A percentile compares a stretch with the other conserved stretches of the same genome.
Evolutionary conservation across 192 early-diverging fungal genomes (phyloP).

Genomic region (Spinellus fusiger): DNA sequence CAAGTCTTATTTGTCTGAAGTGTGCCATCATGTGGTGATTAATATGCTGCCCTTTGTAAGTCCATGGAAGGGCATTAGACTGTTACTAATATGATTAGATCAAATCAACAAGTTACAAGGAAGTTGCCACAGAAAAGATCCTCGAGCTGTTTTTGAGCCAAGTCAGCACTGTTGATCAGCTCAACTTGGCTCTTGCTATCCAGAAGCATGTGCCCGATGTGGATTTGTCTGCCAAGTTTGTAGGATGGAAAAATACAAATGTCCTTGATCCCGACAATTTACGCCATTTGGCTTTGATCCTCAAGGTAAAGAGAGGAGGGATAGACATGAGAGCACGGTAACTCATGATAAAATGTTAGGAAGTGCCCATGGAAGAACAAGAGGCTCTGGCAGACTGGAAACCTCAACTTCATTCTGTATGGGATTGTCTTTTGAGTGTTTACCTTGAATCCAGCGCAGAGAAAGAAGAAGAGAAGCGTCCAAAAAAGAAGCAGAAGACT

Average conservation of each 20-base stretch:
- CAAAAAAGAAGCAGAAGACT: conserved; percentile 16
- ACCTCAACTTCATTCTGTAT: conserved; percentile 79
- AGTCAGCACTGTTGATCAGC: conserved; percentile 47
- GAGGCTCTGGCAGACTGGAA: conserved; percentile 51
- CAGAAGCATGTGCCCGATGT: conserved; percentile 28
- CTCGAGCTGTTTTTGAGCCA: conserved; percentile 32
- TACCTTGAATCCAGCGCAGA: conserved; percentile 36
- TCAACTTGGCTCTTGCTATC: conserved; percentile 45
- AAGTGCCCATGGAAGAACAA: conserved; percentile 30
- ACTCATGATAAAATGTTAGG: not conserved
- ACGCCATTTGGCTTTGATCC: conserved; percentile 18
- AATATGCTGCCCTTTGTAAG: conserved; percentile 48
- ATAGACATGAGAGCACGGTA: not conserved
- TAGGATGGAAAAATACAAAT: conserved; percentile 26
- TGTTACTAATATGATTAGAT: not conserved
- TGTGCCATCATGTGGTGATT: conserved; percentile 67
- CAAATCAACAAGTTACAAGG: conserved; percentile 15
- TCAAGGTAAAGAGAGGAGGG: conserved; percentile 18
- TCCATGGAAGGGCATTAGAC: not conserved
- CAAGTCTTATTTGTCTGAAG: conserved; percentile 80
- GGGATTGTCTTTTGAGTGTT: conserved; percentile 62
- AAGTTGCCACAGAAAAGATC: conserved; percentile 35
- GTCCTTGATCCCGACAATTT: conserved; percentile 29
- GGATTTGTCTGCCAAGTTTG: conserved; percentile 19
- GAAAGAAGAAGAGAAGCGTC: conserved; percentile 15